Evolutionary conservation across 495 filamentous ascomycete genomes (phyloP).

Genomic region (Halenospora varia): DNA sequence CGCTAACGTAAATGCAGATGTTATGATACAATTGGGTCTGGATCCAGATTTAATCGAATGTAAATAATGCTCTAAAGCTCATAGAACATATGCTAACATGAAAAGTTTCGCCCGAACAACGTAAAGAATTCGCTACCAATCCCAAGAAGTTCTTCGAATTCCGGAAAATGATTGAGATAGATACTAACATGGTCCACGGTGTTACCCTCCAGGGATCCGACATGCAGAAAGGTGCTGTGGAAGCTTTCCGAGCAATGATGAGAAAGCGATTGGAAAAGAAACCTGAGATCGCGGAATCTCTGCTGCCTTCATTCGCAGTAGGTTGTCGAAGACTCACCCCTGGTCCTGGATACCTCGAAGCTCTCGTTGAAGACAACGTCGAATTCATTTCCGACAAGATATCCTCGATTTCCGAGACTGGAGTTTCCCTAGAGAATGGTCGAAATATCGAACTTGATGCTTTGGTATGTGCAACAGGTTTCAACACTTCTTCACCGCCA

Average conservation of each 20-base stretch:
- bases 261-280: conserved; percentile 19
- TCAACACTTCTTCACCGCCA: conserved; percentile 53
- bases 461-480: conserved; percentile 67
- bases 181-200: conserved; percentile 49
- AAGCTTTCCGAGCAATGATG: conserved; percentile 27
- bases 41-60: conserved; percentile 10
- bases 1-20: conserved; percentile 12
- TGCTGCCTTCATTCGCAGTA: conserved; percentile 56
- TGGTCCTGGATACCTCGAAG: conserved; percentile 68
- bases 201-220: conserved; percentile 48
- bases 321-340: conserved; percentile 69
- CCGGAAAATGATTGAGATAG: conserved; percentile 39
- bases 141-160: conserved; percentile 37
- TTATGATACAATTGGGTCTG: conserved; percentile 17
- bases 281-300: conserved; percentile 18
- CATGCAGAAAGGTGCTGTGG: conserved; percentile 45
- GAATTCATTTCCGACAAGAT: conserved; percentile 55
- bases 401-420: conserved; percentile 49
- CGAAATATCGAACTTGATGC: conserved; percentile 47
- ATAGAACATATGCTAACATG: conserved; percentile 21
- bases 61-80: background rate
- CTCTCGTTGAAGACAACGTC: conserved; percentile 60
- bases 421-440: conserved; percentile 53
- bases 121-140: conserved; percentile 40
- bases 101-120: conserved; percentile 46